Evolutionary conservation across 1,284 basidiomycete genomes (phyloP).

Genomic region (Boletus coffeatus): DNA sequence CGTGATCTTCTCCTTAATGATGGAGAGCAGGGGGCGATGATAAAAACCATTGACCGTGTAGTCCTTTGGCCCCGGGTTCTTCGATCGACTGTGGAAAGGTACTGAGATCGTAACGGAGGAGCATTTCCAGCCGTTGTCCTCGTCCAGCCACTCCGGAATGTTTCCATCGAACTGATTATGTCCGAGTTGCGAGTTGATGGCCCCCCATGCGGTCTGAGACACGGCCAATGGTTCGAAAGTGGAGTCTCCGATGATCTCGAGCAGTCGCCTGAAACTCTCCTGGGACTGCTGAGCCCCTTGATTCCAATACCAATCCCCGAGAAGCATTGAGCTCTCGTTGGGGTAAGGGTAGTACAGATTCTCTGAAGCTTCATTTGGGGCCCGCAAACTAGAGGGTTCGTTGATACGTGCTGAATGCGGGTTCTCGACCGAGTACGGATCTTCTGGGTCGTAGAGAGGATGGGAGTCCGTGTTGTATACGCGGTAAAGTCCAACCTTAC

Average conservation of each 20-base stretch:
- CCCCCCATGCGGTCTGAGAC: not conserved
- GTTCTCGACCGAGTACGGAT: not conserved
- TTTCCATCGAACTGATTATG: not conserved
- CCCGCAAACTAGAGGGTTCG: not conserved
- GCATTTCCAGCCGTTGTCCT: not conserved
- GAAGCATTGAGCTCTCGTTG: not conserved
- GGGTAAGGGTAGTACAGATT: not conserved
- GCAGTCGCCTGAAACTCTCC: not conserved
- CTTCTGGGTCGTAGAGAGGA: not conserved
- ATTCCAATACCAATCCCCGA: not conserved
- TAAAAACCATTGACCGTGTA: not conserved
- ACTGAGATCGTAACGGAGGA: not conserved
- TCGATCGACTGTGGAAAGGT: not conserved
- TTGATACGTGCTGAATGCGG: not conserved
- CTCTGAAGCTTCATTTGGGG: not conserved
- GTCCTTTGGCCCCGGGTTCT: not conserved
- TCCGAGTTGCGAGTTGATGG: not conserved
- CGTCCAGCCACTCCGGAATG: not conserved
- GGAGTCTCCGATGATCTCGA: not conserved
- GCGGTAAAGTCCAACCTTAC: not conserved
- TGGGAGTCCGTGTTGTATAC: not conserved
- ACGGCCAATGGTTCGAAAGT: not conserved
- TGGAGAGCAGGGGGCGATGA: not conserved
- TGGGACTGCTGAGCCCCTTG: not conserved
- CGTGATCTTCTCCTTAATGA: not conserved